Percentiles rank a stretch among this genome's conserved stretches.
Evolutionary conservation across 2,329 filamentous ascomycete species (phyloP).

Genomic region (Cordyceps pruinosa): DNA sequence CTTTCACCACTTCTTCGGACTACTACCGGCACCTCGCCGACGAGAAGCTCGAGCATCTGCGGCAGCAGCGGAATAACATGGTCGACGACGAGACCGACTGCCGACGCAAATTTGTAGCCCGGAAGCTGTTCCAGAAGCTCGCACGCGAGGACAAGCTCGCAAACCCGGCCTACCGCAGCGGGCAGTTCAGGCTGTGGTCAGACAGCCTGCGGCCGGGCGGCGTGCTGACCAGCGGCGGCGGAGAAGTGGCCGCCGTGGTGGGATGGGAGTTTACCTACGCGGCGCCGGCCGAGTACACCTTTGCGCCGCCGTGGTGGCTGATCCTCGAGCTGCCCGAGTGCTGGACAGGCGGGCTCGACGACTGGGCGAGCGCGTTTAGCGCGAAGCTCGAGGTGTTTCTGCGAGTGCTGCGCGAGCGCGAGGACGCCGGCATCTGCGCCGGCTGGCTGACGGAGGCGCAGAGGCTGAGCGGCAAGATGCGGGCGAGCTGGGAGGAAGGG

Average conservation of each 20-base stretch:
- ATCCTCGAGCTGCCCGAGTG: background rate
- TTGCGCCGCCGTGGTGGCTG: slow-evolving; percentile 4
- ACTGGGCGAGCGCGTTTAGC: background rate
- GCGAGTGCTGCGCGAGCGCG: background rate
- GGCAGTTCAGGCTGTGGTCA: background rate
- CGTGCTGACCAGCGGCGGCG: background rate
- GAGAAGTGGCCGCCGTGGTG: background rate
- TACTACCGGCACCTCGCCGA: background rate
- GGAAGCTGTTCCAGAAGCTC: background rate
- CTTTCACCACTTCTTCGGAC: background rate
- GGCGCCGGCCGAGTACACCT: background rate
- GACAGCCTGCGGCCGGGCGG: background rate
- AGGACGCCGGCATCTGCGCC: background rate
- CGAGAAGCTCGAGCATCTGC: background rate
- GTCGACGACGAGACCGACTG: background rate
- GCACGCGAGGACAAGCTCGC: background rate
- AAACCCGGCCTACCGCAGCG: too few relatives aligned
- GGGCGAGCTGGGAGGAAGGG: background rate
- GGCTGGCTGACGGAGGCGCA: background rate
- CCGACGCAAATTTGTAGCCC: background rate
- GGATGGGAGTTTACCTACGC: slow-evolving; percentile 1
- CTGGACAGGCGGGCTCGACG: background rate
- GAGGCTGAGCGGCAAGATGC: background rate
- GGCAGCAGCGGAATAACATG: background rate
- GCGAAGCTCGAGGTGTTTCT: background rate